Evolutionary conservation across 1,139 yeast species (phyloP).

Genomic region (Scheffersomyces lignicola): DNA sequence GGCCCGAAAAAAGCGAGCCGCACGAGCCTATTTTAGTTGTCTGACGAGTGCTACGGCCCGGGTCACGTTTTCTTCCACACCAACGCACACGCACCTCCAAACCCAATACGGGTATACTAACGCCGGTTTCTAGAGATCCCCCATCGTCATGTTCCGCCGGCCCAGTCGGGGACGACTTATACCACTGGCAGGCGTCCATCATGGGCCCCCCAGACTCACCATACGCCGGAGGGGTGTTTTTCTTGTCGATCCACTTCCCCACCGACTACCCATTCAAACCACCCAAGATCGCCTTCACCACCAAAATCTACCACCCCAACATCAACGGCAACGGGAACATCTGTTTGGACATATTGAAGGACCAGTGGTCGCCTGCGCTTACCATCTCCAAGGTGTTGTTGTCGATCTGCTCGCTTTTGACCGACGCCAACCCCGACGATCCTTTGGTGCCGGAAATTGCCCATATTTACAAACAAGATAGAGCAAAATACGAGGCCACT

Average conservation of each 20-base stretch:
- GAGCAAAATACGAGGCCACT: constrained; percentile 92
- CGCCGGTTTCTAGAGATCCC: constrained; percentile 84
- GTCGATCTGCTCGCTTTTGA: constrained; percentile 85
- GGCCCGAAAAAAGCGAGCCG: no score
- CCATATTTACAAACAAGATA: constrained; percentile 91
- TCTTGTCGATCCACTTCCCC: constrained; percentile 89
- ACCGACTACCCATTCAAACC: constrained; percentile 95
- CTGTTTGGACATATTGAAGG: constrained; percentile 81
- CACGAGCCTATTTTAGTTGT: no score
- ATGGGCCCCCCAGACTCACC: constrained; percentile 97
- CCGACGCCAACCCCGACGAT: constrained; percentile 99
- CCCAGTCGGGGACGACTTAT: constrained; percentile 94
- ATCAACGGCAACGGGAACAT: constrained; percentile 87
- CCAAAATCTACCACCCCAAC: constrained; percentile 89
- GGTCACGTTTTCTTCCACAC: no score
- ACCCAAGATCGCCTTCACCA: constrained; percentile 87
- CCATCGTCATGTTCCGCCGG: constrained; percentile 99
- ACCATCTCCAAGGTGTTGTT: constrained; percentile 86
- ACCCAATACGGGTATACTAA: no score
- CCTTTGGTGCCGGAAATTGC: constrained; percentile 99
- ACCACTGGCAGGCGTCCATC: constrained; percentile 96
- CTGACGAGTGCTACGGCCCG: no score
- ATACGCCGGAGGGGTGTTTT: constrained; percentile 90
- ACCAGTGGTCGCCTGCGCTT: constrained; percentile 90
- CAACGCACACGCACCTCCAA: no score